phyloP scores from a whole-genome alignment of 257 asterid species.

The Salvia rosmarinus region DNA sequence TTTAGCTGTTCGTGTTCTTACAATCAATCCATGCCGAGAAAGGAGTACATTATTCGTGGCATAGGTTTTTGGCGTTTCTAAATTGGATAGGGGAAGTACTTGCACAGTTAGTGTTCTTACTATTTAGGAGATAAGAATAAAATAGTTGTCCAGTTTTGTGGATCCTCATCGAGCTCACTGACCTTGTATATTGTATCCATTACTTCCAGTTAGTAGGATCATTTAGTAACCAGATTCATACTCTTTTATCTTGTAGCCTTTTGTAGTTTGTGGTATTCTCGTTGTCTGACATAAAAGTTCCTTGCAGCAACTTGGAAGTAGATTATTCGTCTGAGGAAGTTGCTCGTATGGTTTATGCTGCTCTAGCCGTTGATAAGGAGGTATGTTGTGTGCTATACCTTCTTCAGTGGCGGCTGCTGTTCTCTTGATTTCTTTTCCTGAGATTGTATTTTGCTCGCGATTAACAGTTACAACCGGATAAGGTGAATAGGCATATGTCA shows the following conservation, averaged over 20 bases:
- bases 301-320: constrained; percentile 78
- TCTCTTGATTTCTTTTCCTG: constrained; percentile 19
- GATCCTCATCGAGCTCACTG: background rate
- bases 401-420: background rate
- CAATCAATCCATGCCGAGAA: background rate
- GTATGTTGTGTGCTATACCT: constrained; percentile 37
- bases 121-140: too few relatives aligned
- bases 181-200: background rate
- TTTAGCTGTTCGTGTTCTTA: constrained; percentile 6
- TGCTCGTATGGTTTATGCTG: constrained; percentile 64
- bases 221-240: too few relatives aligned
- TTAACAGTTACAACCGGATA: constrained; percentile 90
- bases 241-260: background rate
- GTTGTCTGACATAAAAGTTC: constrained; percentile 17
- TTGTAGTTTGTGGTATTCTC: background rate
- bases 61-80: background rate
- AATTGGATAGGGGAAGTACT: background rate
- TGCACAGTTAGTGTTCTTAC: background rate
- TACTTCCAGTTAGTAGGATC: background rate
- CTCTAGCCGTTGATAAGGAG: constrained; percentile 88
- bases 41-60: background rate
- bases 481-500: constrained; percentile 74
- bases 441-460: constrained; percentile 19
- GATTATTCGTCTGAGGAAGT: constrained; percentile 67
- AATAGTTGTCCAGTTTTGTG: background rate